Conservation (phyloP, 2,329 filamentous ascomycete species). For the Fusarium praegraminearum region DNA sequence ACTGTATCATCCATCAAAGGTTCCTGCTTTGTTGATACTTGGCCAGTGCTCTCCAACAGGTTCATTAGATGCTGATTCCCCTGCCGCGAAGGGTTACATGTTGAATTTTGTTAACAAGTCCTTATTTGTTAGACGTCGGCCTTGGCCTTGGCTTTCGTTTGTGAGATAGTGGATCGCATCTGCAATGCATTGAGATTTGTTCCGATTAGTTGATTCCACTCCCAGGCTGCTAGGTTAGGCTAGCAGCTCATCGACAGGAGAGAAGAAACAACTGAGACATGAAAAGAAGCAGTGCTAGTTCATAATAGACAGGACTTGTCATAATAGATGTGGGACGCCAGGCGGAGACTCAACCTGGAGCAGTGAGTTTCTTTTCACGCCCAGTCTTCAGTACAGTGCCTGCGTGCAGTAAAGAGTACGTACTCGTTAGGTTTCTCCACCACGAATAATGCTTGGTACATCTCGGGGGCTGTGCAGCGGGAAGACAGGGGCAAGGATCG, state of each 20-base stretch:
- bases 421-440: conserved; percentile 10
- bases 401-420: conserved; percentile 9
- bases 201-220: conserved; percentile 32
- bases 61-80: conserved; percentile 24
- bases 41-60: neutral
- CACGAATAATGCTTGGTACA: conserved; percentile 42
- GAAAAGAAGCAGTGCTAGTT: conserved; percentile 13
- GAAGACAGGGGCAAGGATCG: conserved; percentile 43
- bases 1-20: conserved; percentile 4
- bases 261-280: conserved; percentile 31
- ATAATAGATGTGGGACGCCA: conserved; percentile 37
- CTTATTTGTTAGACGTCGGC: conserved; percentile 30
- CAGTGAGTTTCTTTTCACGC: conserved; percentile 12
- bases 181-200: conserved; percentile 30
- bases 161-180: conserved; percentile 38
- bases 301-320: conserved; percentile 12
- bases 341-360: conserved; percentile 18
- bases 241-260: conserved; percentile 14
- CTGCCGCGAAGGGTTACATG: conserved; percentile 31
- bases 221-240: conserved; percentile 12
- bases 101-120: conserved; percentile 15
- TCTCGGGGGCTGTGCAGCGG: conserved; percentile 49
- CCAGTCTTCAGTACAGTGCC: neutral
- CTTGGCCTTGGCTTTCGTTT: conserved; percentile 28
- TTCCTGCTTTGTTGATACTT: conserved; percentile 1